Percentiles rank a stretch among this genome's conserved stretches.
Conservation (phyloP, 345 rosid genomes). For the Camelina neglecta region DNA sequence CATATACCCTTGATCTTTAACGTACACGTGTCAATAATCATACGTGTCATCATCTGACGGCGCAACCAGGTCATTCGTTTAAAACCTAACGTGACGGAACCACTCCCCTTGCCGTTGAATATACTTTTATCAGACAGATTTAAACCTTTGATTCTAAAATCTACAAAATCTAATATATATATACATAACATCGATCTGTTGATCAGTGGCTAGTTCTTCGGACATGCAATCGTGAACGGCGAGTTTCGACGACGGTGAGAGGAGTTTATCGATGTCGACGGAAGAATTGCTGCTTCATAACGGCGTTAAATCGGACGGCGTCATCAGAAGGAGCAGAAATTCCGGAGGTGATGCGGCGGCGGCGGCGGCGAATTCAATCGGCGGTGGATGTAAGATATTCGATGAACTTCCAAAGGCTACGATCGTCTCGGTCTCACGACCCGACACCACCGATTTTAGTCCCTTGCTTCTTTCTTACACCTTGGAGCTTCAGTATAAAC, state of each 20-base stretch:
- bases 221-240: constrained; percentile 35
- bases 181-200: background rate
- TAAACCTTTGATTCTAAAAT: constrained; percentile 1
- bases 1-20: background rate
- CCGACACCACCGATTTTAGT: constrained; percentile 81
- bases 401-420: constrained; percentile 72
- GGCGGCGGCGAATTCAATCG: constrained; percentile 16
- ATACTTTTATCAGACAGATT: constrained; percentile 2
- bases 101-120: constrained; percentile 34
- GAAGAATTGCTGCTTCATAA: constrained; percentile 61
- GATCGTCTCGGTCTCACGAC: constrained; percentile 70
- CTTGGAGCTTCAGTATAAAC: constrained; percentile 78
- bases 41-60: constrained; percentile 26
- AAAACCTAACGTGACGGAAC: constrained; percentile 42
- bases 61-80: background rate
- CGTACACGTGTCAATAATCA: constrained; percentile 18
- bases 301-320: constrained; percentile 44
- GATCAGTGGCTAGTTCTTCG: constrained; percentile 17
- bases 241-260: constrained; percentile 20
- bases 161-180: background rate
- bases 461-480: constrained; percentile 89
- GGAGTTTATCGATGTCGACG: constrained; percentile 47
- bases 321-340: constrained; percentile 31
- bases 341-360: constrained; percentile 20
- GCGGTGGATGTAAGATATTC: constrained; percentile 50